These are phyloP conservation scores for Tricholoma sp. DNA, from an alignment of 768 basidiomycete species.

Conservation along the genomic window DNA sequence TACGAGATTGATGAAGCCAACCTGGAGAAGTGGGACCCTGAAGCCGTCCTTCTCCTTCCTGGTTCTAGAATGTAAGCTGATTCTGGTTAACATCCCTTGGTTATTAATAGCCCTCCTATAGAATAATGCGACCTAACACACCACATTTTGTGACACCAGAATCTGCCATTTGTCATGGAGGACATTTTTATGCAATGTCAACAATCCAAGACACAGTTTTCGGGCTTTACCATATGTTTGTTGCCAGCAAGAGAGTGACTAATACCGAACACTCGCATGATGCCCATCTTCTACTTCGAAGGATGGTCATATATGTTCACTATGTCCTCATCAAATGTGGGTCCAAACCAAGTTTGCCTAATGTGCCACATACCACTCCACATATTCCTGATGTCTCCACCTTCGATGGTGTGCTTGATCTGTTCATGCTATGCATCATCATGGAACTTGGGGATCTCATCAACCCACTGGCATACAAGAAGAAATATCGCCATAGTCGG, in stretches of 20 bases:
- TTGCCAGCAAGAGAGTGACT: neutral
- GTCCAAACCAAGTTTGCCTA: too few relatives aligned
- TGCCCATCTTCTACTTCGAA: neutral
- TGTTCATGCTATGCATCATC: neutral
- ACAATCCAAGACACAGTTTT: neutral
- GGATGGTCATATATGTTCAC: neutral
- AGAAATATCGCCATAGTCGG: neutral
- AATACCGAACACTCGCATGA: neutral
- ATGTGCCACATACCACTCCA: neutral
- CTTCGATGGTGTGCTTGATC: neutral
- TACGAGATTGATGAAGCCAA: neutral
- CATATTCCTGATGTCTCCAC: neutral
- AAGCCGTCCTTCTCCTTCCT: neutral
- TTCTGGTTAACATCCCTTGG: neutral
- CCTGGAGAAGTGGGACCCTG: too few relatives aligned
- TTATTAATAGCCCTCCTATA: neutral
- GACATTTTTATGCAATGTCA: conserved; percentile 1
- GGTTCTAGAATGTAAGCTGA: neutral
- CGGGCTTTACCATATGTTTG: neutral
- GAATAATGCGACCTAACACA: neutral
- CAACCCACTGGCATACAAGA: neutral
- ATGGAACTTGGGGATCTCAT: neutral
- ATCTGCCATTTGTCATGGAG: neutral
- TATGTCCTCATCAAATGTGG: neutral
- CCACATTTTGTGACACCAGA: neutral